Conservation (phyloP, 1,284 basidiomycete genomes). For the Lentinus polychrous region DNA sequence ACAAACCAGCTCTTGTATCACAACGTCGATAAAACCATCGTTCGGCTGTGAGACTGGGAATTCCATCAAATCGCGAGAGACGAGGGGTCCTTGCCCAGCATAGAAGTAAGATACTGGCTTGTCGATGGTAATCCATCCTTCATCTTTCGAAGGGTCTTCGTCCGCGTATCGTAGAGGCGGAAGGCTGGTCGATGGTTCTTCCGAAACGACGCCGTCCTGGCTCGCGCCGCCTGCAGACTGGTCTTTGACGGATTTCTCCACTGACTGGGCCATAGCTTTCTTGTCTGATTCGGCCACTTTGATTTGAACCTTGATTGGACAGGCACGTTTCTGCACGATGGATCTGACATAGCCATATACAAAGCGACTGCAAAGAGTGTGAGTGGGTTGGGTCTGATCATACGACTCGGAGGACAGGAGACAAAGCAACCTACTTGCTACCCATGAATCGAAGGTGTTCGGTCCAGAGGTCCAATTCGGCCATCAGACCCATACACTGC, state of each 20-base stretch:
- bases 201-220: constrained; percentile 7
- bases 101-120: constrained; percentile 68
- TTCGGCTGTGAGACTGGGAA: constrained; percentile 79
- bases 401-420: neutral
- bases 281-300: constrained; percentile 73
- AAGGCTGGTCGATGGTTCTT: constrained; percentile 17
- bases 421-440: constrained; percentile 34
- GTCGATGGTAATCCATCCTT: constrained; percentile 67
- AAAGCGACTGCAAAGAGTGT: constrained; percentile 51
- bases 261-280: constrained; percentile 46
- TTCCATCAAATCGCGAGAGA: constrained; percentile 69
- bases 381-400: neutral
- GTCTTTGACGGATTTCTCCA: neutral
- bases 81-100: constrained; percentile 68
- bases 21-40: constrained; percentile 78
- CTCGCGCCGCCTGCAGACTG: neutral
- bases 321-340: constrained; percentile 61
- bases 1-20: constrained; percentile 59
- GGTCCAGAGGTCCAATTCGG: constrained; percentile 85
- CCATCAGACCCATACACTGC: constrained; percentile 85
- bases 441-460: constrained; percentile 92
- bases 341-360: constrained; percentile 77
- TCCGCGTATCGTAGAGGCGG: constrained; percentile 37
- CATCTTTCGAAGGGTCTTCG: constrained; percentile 29
- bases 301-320: constrained; percentile 65